phyloP scores from a whole-genome alignment of 306 rosid species.

The Rosa chinensis region DNA sequence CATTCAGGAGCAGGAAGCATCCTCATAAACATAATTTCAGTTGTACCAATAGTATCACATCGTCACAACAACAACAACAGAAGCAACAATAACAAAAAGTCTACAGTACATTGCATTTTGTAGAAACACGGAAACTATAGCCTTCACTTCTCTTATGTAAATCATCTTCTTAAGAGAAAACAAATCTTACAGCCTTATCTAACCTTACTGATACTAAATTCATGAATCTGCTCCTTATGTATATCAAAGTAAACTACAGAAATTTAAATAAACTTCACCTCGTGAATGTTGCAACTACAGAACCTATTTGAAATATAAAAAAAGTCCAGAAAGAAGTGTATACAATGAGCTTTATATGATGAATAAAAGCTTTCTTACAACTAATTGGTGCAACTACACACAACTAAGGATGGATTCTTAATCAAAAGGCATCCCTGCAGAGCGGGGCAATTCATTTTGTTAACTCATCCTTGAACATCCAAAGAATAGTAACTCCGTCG shows the following conservation, averaged over 20 bases:
- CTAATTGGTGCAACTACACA: background rate
- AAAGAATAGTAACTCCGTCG: background rate
- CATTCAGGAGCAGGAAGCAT: background rate
- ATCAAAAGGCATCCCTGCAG: background rate
- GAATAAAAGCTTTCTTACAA: background rate
- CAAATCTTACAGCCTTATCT: slow-evolving; percentile 7
- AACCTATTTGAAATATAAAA: background rate
- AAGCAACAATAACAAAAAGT: background rate
- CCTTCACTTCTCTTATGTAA: background rate
- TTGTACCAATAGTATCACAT: background rate
- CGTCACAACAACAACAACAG: background rate
- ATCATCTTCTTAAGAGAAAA: background rate
- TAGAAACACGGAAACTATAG: background rate
- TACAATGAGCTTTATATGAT: background rate
- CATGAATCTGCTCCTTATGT: background rate
- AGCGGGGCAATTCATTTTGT: background rate
- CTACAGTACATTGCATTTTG: background rate
- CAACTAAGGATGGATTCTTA: background rate
- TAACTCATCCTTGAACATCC: background rate
- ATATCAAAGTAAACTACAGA: background rate
- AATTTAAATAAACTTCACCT: background rate
- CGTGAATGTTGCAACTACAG: background rate
- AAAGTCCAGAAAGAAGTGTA: background rate
- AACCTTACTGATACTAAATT: background rate
- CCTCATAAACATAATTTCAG: background rate